Base-by-base conservation (phyloP, 1,284 basidiomycete species). In the Anthracocystis walkeri region DNA sequence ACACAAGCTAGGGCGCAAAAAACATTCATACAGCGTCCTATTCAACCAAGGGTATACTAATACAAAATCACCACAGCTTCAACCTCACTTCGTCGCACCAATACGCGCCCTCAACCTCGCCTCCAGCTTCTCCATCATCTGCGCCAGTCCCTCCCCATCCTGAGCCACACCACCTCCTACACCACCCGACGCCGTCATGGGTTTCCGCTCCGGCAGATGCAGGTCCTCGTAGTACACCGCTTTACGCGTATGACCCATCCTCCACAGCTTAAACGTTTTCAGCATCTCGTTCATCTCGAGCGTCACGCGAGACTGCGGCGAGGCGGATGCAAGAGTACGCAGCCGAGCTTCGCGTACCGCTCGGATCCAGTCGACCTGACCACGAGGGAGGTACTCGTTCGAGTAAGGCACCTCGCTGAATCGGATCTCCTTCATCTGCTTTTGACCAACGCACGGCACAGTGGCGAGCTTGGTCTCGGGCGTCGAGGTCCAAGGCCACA, bases 61-160 rank as follows among this genome's bases (percentile, higher is more conserved):
- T 38, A 38, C 35, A 38, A 35, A 35, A 35, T 7, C 3, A 7
- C 3, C 33, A 35, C 10, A 38, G 8, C 23, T 14, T 16, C n/a
- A n/a, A 4, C 29, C 41, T 66, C 41, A 75, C 58, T 75, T 69
- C 40, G 72, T 75, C 16, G 66, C 72, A 12, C 51, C 61, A 23
- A 69, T 69, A 33, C 72, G 56, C 16, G 72, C 72, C 27, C 66
- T 53, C 51, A 75, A 65, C 44, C 72, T 64, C n/a, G 65, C 65
- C 45, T 75, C 72, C 27, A 75, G 53, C 59, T 69, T 75, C 35
- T 69, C 62, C 65, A 75, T 75, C 72, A 75, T 75, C 63, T 75
- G 65, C 6, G 65, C 54, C 46, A 75, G 29, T 0, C 65, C 56
- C 40, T 75, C 66, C 2, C 35, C 54, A 3, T 69, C 66, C 18